phyloP scores from a whole-genome alignment of 352 stramenopile genomes.

The Poterioochromonas sp. region DNA sequence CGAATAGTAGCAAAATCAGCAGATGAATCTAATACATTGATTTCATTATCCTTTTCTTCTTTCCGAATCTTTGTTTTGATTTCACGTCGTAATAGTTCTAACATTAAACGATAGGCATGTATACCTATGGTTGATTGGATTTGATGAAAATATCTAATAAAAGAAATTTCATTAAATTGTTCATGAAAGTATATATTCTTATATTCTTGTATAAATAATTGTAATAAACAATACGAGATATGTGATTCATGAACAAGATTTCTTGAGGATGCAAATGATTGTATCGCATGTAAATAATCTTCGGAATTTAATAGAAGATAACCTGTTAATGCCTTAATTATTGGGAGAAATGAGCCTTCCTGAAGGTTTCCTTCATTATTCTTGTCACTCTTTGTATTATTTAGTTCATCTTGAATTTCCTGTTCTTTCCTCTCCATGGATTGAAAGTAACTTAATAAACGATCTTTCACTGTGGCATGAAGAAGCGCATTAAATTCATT shows the following conservation, averaged over 20 bases:
- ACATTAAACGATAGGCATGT: neutral
- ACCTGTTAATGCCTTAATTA: neutral
- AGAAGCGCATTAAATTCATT: too few species aligned
- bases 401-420: too few species aligned
- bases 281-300: neutral
- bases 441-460: too few species aligned
- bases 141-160: neutral
- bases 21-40: too few species aligned
- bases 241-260: neutral
- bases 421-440: too few species aligned
- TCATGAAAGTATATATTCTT: neutral
- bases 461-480: too few species aligned
- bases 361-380: too few species aligned
- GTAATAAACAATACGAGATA: constrained; percentile 6
- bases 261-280: neutral
- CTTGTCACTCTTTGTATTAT: too few species aligned
- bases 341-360: too few species aligned
- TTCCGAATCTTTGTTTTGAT: too few species aligned
- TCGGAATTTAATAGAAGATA: neutral
- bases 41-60: too few species aligned
- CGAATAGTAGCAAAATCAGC: too few species aligned
- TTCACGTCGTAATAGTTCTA: neutral
- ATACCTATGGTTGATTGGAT: neutral
- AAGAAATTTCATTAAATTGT: neutral
- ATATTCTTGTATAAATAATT: neutral